Conservation (phyloP, 1,139 yeast species). For the Kodamaea plutei region DNA sequence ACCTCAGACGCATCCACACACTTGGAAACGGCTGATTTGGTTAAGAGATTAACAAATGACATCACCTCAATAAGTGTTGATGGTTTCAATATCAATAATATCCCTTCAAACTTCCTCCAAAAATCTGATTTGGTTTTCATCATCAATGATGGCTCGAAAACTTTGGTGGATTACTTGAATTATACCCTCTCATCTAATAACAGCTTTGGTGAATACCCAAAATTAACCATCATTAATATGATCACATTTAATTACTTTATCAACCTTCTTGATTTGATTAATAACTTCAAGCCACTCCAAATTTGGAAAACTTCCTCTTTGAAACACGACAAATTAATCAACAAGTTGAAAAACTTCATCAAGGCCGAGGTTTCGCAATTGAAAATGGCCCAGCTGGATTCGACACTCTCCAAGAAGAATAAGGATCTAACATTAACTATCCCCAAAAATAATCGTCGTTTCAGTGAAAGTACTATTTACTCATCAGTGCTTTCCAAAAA, state of each 20-base stretch:
- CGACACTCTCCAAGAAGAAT: conserved; percentile 9
- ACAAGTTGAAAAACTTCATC: conserved; percentile 25
- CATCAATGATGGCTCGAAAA: conserved; percentile 39
- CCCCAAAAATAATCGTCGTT: conserved; percentile 2
- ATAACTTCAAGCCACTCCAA: conserved; percentile 32
- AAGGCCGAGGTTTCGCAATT: conserved; percentile 21
- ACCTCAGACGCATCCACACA: conserved; percentile 15
- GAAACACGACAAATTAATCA: conserved; percentile 21
- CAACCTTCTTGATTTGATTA: conserved; percentile 37
- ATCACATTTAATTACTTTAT: conserved; percentile 40
- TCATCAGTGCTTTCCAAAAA: conserved; percentile 22
- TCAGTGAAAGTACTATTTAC: conserved; percentile 15
- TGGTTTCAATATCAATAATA: not conserved
- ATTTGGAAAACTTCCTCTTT: conserved; percentile 40
- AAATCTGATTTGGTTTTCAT: conserved; percentile 30
- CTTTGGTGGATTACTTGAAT: conserved; percentile 25
- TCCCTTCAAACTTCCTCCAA: conserved; percentile 1
- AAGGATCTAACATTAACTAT: conserved; percentile 9
- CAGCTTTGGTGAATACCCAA: conserved; percentile 15
- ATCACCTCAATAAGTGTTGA: not conserved
- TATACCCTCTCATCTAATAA: conserved; percentile 8
- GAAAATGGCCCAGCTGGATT: conserved; percentile 4
- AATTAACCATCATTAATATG: conserved; percentile 37
- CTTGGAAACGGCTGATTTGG: not conserved
- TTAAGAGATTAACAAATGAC: no score